Evolutionary conservation across 2,329 filamentous ascomycete genomes (phyloP).

Genomic region (Diaporthe citrichinensis): DNA sequence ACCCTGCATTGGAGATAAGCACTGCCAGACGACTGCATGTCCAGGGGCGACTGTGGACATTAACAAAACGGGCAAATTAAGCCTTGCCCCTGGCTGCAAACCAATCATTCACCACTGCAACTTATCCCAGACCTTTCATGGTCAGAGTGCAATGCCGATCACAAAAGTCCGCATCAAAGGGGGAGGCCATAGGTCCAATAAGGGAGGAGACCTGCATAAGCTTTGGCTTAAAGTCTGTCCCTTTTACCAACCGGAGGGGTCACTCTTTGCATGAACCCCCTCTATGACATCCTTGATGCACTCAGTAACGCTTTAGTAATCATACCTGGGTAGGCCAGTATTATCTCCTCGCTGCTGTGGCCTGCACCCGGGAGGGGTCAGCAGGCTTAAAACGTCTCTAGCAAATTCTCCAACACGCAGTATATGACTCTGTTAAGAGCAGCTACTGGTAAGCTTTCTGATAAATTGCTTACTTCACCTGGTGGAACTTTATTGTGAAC

Average conservation of each 20-base stretch:
- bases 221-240: no score
- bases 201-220: background rate
- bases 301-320: background rate
- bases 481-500: background rate
- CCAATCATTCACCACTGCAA: background rate
- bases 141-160: background rate
- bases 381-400: background rate
- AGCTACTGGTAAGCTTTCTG: background rate
- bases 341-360: background rate
- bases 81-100: background rate
- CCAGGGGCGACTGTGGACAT: background rate
- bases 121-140: background rate
- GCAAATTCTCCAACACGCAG: background rate
- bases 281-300: background rate
- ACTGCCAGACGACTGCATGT: background rate
- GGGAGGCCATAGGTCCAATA: background rate
- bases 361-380: background rate
- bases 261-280: background rate
- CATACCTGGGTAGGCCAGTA: background rate
- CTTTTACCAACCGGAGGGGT: background rate
- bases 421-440: background rate
- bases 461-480: background rate
- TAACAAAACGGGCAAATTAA: background rate
- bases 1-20: background rate
- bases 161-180: background rate